Base-by-base conservation (phyloP, 164 flowering plant genomes). In the Vitis rupestris region DNA sequence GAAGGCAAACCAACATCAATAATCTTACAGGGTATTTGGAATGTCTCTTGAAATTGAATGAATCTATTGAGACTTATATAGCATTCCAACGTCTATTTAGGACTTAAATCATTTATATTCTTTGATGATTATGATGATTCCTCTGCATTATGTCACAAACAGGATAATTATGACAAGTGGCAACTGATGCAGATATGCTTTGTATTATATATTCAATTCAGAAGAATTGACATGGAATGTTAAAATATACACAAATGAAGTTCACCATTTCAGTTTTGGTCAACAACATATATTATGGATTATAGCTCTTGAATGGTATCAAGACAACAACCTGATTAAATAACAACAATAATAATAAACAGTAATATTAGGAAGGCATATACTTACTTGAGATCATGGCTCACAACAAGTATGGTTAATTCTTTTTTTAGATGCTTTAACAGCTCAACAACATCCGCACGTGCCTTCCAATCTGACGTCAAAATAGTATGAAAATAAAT, bases 301-400 rank as follows among this genome's bases (percentile, higher is more conserved):
- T 65, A 30, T 54, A 2, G 44, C 48, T 31, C 19, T 11, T 29
- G 27, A 57, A 16, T 16, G 27, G 27, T n/a, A n/a, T 31, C 9
- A 15, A 27, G 29, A 30, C 1, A 4, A 30, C 15, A 27, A 64
- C 8, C 12, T 30, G 9, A 51, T 17, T n/a, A 49, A 14, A 23
- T 30, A 23, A 16, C 10, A 63, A 54, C 13, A 23, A 66, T 23
- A 69, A 8, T 15, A 59, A 67, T 10, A 61, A 1, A 8, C 3
- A 23, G 48, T 30, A 59, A 29, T 10, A 11, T n/a, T 15, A 11
- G n/a, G 61, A 54, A 61, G 50, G 53, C 30, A 29, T 29, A 23
- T 50, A 77, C 91, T 78, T 85, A 91, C 97, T 85, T 93, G 68
- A 95, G 88, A 72, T 95, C 99, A 82, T 95, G 98, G 86, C 99